These are phyloP conservation scores for Sphenostylis stenocarpa DNA, from an alignment of 306 rosid genomes.

Conservation along the genomic window DNA sequence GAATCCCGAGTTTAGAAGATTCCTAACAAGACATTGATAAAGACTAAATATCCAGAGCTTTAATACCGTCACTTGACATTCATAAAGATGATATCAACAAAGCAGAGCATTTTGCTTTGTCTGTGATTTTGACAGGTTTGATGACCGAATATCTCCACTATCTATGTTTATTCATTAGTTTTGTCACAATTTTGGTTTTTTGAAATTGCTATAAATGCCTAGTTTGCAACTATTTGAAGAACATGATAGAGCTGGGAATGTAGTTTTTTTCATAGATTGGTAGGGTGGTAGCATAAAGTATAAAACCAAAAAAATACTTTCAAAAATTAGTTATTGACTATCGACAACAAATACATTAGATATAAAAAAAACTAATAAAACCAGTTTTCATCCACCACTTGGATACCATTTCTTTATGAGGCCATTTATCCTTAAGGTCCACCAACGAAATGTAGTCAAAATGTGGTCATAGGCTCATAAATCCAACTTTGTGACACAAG, in stretches of 20 bases:
- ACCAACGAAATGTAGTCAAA: neutral
- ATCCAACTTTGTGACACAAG: neutral
- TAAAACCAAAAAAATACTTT: neutral
- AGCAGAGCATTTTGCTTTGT: neutral
- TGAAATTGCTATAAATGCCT: neutral
- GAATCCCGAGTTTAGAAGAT: neutral
- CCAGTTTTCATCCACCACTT: neutral
- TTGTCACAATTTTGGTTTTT: neutral
- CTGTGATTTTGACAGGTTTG: neutral
- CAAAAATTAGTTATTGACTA: neutral
- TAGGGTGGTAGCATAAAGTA: neutral
- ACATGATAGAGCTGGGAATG: neutral
- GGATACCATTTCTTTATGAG: neutral
- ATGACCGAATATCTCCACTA: neutral
- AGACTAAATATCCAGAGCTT: neutral
- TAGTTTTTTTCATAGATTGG: neutral
- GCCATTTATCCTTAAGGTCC: neutral
- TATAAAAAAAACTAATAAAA: neutral
- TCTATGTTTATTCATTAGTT: neutral
- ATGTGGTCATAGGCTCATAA: neutral
- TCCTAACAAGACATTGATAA: neutral
- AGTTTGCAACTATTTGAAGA: neutral
- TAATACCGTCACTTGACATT: conserved; percentile 19
- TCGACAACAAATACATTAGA: neutral
- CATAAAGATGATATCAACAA: conserved; percentile 11